A percentile compares a stretch with the other conserved stretches of the same genome.
These are phyloP conservation scores for Entophlyctis luteolus DNA, from an alignment of 192 early-diverging fungal genomes.

Conservation along the genomic window DNA sequence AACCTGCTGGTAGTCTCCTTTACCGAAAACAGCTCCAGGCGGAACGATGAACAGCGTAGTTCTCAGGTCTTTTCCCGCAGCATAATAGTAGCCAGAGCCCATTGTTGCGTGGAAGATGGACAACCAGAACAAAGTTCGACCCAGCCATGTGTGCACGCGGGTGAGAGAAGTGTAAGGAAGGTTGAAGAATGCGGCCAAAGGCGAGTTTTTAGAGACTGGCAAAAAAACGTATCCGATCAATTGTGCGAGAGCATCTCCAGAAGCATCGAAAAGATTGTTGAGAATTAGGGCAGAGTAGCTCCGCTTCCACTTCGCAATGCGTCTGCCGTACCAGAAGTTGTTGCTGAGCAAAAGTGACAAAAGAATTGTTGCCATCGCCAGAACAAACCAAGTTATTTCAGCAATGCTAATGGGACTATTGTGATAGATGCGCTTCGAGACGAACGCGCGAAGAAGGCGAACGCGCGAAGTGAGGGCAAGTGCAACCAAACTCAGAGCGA, in stretches of 20 bases:
- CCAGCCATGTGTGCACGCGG: conserved; percentile 22
- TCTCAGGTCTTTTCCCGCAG: neutral
- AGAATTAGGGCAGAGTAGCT: neutral
- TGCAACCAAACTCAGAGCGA: neutral
- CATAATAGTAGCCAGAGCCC: neutral
- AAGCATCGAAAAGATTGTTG: conserved; percentile 4
- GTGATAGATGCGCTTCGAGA: neutral
- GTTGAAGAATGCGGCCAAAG: conserved; percentile 19
- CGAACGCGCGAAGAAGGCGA: neutral
- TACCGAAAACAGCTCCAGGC: neutral
- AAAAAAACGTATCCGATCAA: conserved; percentile 29
- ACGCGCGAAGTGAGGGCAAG: no score
- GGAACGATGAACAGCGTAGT: neutral
- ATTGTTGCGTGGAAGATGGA: neutral
- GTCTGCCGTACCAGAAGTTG: conserved; percentile 4
- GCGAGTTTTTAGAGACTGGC: conserved; percentile 23
- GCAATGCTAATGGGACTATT: neutral
- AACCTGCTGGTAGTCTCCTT: neutral
- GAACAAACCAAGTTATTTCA: neutral
- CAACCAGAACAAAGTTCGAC: conserved; percentile 4
- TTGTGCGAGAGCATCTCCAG: conserved; percentile 16
- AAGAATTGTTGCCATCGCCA: no score
- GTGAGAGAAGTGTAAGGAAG: conserved; percentile 25
- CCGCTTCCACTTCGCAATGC: neutral
- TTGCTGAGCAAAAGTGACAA: neutral